Percentiles rank a stretch among this genome's conserved stretches.
These are phyloP conservation scores for Hapsidospora chrysogenum DNA, from an alignment of 495 filamentous ascomycete species.

Conservation along the genomic window DNA sequence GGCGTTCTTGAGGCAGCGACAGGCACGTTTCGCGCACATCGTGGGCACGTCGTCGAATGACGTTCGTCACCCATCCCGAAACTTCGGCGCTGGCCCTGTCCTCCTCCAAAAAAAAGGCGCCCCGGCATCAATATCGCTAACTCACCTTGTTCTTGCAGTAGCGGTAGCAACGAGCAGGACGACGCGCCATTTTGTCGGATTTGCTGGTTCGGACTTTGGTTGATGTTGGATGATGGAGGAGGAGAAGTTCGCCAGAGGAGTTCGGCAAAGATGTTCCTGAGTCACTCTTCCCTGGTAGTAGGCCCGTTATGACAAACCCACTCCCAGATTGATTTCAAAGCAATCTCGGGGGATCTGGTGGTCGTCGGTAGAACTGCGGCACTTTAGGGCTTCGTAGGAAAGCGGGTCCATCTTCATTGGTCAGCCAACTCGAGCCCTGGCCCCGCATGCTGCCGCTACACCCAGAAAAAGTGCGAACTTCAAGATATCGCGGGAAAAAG, in stretches of 20 bases:
- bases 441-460: constrained; percentile 6
- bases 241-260: constrained; percentile 11
- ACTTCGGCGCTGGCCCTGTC: too few relatives aligned
- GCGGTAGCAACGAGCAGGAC: constrained; percentile 97
- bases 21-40: too few relatives aligned
- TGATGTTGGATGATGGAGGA: constrained; percentile 21
- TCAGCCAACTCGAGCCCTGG: not conserved
- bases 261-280: too few relatives aligned
- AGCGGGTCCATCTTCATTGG: constrained; percentile 1
- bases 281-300: too few relatives aligned
- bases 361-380: constrained; percentile 3
- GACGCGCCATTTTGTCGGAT: constrained; percentile 84
- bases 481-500: too few relatives aligned
- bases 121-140: too few relatives aligned
- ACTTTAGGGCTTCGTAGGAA: constrained; percentile 5
- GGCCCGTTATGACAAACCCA: constrained; percentile 9
- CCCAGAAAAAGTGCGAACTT: too few relatives aligned
- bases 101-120: too few relatives aligned
- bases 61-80: too few relatives aligned
- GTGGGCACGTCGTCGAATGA: too few relatives aligned
- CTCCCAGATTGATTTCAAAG: constrained; percentile 24
- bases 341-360: constrained; percentile 6
- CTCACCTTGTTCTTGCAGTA: constrained; percentile 99
- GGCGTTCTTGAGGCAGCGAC: too few relatives aligned
- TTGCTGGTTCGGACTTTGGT: constrained; percentile 17